These are phyloP conservation scores for Lactifluus volemus DNA, from an alignment of 768 basidiomycete genomes.

Conservation along the genomic window DNA sequence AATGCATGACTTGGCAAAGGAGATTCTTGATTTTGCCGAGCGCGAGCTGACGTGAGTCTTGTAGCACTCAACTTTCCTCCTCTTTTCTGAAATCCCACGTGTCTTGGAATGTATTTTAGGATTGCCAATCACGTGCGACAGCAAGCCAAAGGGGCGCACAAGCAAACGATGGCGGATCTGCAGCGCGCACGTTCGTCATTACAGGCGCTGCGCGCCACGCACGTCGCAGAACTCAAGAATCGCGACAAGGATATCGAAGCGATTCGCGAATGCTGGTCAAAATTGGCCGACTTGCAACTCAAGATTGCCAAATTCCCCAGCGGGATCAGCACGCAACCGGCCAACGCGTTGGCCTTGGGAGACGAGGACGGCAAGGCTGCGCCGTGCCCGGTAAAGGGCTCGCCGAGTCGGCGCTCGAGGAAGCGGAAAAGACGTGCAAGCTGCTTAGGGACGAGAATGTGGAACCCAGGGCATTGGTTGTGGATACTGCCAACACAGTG, in stretches of 20 bases:
- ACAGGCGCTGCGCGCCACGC: conserved; percentile 58
- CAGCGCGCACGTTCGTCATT: conserved; percentile 62
- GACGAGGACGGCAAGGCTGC: conserved; percentile 26
- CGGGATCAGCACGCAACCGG: conserved; percentile 26
- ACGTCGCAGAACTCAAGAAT: conserved; percentile 68
- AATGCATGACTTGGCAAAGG: conserved; percentile 54
- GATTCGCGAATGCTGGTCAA: conserved; percentile 66
- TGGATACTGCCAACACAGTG: conserved; percentile 41
- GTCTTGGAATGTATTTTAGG: conserved; percentile 22
- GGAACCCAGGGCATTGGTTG: conserved; percentile 47
- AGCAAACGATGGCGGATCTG: conserved; percentile 59
- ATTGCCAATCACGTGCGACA: conserved; percentile 45
- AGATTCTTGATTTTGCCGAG: conserved; percentile 62
- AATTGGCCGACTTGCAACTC: conserved; percentile 57
- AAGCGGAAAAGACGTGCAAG: conserved; percentile 59
- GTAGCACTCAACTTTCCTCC: too few species aligned
- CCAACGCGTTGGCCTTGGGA: conserved; percentile 38
- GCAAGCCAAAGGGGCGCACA: conserved; percentile 55
- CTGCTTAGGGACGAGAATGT: conserved; percentile 23
- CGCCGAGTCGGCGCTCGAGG: conserved; percentile 59
- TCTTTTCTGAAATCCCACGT: too few species aligned
- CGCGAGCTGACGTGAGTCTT: conserved; percentile 63
- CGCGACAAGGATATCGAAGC: conserved; percentile 76
- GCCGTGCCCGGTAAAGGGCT: conserved; percentile 37
- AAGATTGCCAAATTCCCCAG: conserved; percentile 36